Conservation (phyloP, 169 alveolate species). For the Babesia divergens region DNA sequence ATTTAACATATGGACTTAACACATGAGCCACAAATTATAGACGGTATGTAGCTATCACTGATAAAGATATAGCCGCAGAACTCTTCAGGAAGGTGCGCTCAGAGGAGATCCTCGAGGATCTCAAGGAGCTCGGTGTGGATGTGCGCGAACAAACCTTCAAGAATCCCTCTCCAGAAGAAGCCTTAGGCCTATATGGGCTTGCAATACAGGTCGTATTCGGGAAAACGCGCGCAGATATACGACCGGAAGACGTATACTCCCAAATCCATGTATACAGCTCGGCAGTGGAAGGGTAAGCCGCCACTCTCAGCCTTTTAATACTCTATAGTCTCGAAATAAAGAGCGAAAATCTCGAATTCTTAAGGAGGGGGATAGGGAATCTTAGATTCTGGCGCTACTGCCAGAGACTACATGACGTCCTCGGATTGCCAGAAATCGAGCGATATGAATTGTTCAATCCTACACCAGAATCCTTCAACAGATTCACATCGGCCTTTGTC, state of each 20-base stretch:
- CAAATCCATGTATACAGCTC: constrained; percentile 28
- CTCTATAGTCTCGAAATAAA: constrained; percentile 28
- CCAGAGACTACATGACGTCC: constrained; percentile 44
- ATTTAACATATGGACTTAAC: constrained; percentile 25
- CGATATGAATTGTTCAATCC: constrained; percentile 59
- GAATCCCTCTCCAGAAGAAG: constrained; percentile 57
- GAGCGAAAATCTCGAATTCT: constrained; percentile 29
- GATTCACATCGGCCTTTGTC: constrained; percentile 46
- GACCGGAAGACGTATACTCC: constrained; percentile 59
- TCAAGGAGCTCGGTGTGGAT: constrained; percentile 61
- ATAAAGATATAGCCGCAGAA: not conserved
- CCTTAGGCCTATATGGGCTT: constrained; percentile 58
- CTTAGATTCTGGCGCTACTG: constrained; percentile 65
- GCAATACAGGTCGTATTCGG: constrained; percentile 66
- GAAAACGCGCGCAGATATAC: constrained; percentile 50
- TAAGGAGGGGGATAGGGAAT: constrained; percentile 50
- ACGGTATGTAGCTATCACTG: constrained; percentile 13
- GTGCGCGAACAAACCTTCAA: constrained; percentile 47
- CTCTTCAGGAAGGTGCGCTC: constrained; percentile 53
- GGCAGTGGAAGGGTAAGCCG: constrained; percentile 45
- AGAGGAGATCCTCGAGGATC: constrained; percentile 64
- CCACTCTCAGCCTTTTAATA: not conserved
- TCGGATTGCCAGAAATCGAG: constrained; percentile 57
- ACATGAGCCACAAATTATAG: constrained; percentile 15
- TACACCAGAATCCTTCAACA: constrained; percentile 43